phyloP scores from a whole-genome alignment of 2,329 filamentous ascomycete species.

The Trichoderma arundinaceum region DNA sequence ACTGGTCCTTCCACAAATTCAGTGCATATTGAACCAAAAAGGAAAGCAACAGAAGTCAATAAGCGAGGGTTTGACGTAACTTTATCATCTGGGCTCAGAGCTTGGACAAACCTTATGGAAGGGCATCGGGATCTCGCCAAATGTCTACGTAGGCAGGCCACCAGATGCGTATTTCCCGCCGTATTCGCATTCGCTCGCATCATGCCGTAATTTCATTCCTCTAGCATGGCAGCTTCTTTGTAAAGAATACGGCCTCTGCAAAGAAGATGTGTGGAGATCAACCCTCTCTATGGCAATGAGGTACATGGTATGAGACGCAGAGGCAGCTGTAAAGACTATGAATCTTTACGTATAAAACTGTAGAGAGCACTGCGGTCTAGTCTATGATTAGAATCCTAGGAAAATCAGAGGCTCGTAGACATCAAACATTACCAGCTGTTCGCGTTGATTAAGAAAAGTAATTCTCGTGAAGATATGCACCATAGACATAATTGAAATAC shows the following conservation, averaged over 20 bases:
- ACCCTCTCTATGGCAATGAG: not conserved
- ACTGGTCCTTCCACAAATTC: not conserved
- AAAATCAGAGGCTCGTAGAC: too few species aligned
- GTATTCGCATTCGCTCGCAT: not conserved
- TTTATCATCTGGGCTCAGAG: not conserved
- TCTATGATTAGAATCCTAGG: too few species aligned
- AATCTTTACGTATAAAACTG: too few species aligned
- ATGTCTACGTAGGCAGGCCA: not conserved
- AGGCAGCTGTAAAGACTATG: too few species aligned
- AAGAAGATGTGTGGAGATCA: not conserved
- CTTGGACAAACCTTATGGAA: not conserved
- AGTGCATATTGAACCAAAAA: not conserved
- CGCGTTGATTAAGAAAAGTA: too few species aligned
- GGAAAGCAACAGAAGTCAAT: not conserved
- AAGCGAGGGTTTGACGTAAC: constrained; percentile 14
- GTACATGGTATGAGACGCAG: not conserved
- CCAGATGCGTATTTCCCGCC: not conserved
- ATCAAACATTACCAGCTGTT: too few species aligned
- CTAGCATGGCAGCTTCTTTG: not conserved
- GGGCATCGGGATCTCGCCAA: constrained; percentile 6
- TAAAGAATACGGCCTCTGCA: not conserved
- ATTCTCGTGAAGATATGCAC: too few species aligned
- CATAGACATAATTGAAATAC: too few species aligned
- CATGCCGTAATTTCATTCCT: not conserved
- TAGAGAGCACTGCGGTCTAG: too few species aligned